These are phyloP conservation scores for Colletotrichum filicis DNA, from an alignment of 2,329 filamentous ascomycete species.

Conservation along the genomic window DNA sequence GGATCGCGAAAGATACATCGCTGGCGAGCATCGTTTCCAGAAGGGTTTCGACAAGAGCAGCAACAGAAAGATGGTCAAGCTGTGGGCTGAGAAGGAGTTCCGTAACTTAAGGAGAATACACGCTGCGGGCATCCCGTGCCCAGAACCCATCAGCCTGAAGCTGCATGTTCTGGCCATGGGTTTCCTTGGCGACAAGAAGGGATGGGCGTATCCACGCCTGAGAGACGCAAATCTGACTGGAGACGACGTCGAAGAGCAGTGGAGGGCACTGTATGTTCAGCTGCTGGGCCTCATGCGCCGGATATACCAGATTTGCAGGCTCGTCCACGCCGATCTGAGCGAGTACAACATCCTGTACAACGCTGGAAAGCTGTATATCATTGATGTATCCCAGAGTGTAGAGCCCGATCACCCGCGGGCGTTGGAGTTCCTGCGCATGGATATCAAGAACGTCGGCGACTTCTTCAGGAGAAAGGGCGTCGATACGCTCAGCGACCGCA, in stretches of 20 bases:
- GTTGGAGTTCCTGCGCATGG: slow-evolving; percentile 95
- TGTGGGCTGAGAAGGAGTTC: slow-evolving; percentile 99
- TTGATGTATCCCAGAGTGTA: slow-evolving; percentile 97
- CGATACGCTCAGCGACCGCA: slow-evolving; percentile 80
- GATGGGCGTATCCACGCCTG: slow-evolving; percentile 87
- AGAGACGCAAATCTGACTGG: slow-evolving; percentile 83
- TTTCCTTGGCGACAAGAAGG: slow-evolving; percentile 88
- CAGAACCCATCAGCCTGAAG: slow-evolving; percentile 88
- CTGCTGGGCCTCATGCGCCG: slow-evolving; percentile 89
- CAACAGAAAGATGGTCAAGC: slow-evolving; percentile 96
- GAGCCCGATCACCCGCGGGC: slow-evolving; percentile 96
- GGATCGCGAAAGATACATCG: slow-evolving; percentile 95
- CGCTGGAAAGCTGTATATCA: slow-evolving; percentile 85
- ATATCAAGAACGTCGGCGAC: slow-evolving; percentile 95
- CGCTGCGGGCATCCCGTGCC: slow-evolving; percentile 86
- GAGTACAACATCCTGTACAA: slow-evolving; percentile 98
- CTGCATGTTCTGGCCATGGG: slow-evolving; percentile 97
- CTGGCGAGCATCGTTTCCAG: slow-evolving; percentile 92
- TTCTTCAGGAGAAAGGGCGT: slow-evolving; percentile 92
- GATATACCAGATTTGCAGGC: slow-evolving; percentile 90
- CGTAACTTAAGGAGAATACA: slow-evolving; percentile 89
- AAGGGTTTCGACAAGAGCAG: slow-evolving; percentile 93
- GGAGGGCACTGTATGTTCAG: slow-evolving; percentile 83
- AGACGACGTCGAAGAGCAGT: slow-evolving; percentile 76
- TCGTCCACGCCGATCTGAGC: slow-evolving; percentile 96